Base-by-base conservation (phyloP, 1,139 yeast genomes). In the Zygosaccharomyces pseudobailii region DNA sequence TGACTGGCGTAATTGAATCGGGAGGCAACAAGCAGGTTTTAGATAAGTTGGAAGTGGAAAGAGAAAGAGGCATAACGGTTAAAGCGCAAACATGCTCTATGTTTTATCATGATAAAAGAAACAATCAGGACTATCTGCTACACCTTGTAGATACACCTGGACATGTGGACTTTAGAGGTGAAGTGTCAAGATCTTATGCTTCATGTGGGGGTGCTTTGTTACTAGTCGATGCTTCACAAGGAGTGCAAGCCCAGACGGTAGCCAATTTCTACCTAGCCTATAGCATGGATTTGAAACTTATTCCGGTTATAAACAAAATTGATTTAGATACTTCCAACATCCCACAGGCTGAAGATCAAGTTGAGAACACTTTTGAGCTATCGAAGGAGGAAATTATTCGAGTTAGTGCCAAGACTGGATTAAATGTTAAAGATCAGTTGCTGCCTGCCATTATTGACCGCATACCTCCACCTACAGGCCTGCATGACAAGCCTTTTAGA, bases 101-200 rank as follows among this genome's bases (percentile, higher is more conserved):
- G 97, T 75, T 92, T 47, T 88, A 89, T 63, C 74, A 75, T 22
- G 80, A 87, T 61, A 79, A 84, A 6, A 49, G 61, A 31, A 40
- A 48, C 10, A 76, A 77, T 4, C 69, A 79, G 56, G 96, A 90
- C 56, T 92, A 87, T 60, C 67, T 92, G 47, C 70, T 92, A 44
- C 97, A 92, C 68, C 74, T 92, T 48, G 96, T 92, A 49, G 98
- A 92, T 68, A 92, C 98, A 0, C 98, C 98, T 0, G 98, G 98
- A 0, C 98, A 92, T 65, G 98, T 92, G 27, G 98, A 92, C 66
- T 92, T 92, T 65, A 71, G 97, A 46, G 87, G 95, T 6, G 98
- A 92, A 61, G 98, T 92, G 0, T 82, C 95, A 1, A 70, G 97
- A 55, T 86, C 96, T 8, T 89, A 90, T 66, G 97, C 97, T 1